These are phyloP conservation scores for Chlorella sp. DNA, from an alignment of 139 green algal genomes.

Conservation along the genomic window DNA sequence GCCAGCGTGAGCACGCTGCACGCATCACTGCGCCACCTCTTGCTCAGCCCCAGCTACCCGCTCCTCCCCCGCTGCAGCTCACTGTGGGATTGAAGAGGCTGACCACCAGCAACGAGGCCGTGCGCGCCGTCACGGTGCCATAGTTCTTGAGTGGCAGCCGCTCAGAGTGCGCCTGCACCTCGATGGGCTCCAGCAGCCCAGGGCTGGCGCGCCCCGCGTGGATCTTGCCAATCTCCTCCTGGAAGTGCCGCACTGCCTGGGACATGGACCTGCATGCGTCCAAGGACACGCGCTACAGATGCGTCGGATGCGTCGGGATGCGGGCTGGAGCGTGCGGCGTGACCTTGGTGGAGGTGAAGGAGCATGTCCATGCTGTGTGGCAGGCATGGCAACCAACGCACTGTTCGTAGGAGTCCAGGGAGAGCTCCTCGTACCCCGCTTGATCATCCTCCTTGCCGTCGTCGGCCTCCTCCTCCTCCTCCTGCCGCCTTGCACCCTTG, in stretches of 20 bases:
- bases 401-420: background rate
- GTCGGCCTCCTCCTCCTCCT: background rate
- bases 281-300: too few species aligned
- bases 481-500: background rate
- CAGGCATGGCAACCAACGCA: background rate
- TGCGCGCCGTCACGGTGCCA: background rate
- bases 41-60: too few species aligned
- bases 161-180: background rate
- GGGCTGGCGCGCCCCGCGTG: background rate
- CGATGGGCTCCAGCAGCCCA: background rate
- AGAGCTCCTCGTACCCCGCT: background rate
- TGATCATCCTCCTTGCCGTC: too few species aligned
- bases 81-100: background rate
- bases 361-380: background rate
- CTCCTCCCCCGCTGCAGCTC: background rate
- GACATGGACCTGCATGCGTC: background rate
- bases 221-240: background rate
- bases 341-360: background rate
- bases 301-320: background rate
- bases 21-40: too few species aligned
- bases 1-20: too few species aligned
- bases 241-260: background rate
- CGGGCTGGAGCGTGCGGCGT: background rate
- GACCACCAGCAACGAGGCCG: background rate
- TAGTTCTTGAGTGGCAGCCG: background rate